Base-by-base conservation (phyloP, 2,329 filamentous ascomycete species). In the Rutstroemia sp. region DNA sequence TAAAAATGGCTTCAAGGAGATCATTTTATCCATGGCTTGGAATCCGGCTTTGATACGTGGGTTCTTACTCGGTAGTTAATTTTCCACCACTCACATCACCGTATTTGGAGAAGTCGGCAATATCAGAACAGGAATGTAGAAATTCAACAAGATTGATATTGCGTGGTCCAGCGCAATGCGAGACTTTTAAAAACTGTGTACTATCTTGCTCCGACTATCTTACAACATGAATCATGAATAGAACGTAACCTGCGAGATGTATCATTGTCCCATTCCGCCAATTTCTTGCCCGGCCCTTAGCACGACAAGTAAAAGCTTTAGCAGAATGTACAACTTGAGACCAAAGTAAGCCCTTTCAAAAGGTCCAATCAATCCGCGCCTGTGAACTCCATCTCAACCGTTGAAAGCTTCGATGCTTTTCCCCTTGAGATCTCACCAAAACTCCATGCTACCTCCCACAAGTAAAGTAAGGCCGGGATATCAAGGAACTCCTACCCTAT, bases 401-500 rank as follows among this genome's bases (percentile, higher is more conserved):
- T 34, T 51, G 19, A 45, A 47, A 37, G 25, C 38, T 25, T 51
- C 16, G n/a, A 37, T 19, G 25, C 18, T 27, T n/a, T 45, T 45
- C n/a, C 53, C 41, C 9, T 44, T 21, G 30, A 25, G 45, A 51
- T 16, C 38, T 38, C 16, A 19, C 19, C 21, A 41, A 37, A 56
- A 56, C 47, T 51, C 53, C 53, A 45, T 38, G 9, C 18, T 19
- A 21, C 23, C 47, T 47, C 47, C 18, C 18, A 18, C 21, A 14
- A 38, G 39, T 39, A 9, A 44, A 34, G 30, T 51, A 10, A 30
- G 25, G 27, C 47, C 25, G 42, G 27, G 39, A 38, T 44, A 44
- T 50, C 49, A 47, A 55, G 12, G 46, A 56, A 51, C 53, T 51
- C 47, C 47, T 37, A 51, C 47, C 50, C 27, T 51, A 56, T 45